Evolutionary conservation across 2,329 filamentous ascomycete genomes (phyloP).

Genomic region (Fusarium pseudocircinatum): DNA sequence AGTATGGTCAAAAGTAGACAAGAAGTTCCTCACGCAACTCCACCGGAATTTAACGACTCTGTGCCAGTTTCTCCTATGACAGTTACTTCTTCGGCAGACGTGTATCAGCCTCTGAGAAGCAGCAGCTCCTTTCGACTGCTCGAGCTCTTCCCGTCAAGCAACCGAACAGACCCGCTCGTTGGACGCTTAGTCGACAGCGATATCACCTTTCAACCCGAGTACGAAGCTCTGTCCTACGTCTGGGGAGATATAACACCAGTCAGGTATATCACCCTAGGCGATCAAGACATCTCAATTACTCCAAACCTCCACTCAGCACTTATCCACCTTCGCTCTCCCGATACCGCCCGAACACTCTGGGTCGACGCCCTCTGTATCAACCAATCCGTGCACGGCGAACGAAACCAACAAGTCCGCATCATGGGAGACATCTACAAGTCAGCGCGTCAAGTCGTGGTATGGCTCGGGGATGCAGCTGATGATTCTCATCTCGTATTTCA

Average conservation of each 20-base stretch:
- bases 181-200: neutral
- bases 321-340: neutral
- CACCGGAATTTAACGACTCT: accelerated
- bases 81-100: accelerated
- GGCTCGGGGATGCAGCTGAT: conserved; percentile 7
- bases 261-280: neutral
- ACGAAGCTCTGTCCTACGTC: conserved; percentile 22
- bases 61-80: accelerated
- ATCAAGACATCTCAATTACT: neutral
- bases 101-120: neutral
- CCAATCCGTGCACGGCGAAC: conserved; percentile 5
- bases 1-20: neutral
- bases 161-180: neutral
- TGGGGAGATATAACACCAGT: neutral
- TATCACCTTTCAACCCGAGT: conserved; percentile 15
- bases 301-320: conserved; percentile 14
- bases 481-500: conserved; percentile 5
- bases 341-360: neutral
- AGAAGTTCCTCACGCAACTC: neutral
- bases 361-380: conserved; percentile 15
- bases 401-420: conserved; percentile 24
- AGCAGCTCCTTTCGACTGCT: conserved; percentile 15
- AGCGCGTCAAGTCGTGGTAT: conserved; percentile 12
- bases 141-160: neutral
- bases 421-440: conserved; percentile 29